Evolutionary conservation across 2,329 filamentous ascomycete species (phyloP), one percentile per base, ranked within the genome.

Genomic region (Colletotrichum sublineola): DNA sequence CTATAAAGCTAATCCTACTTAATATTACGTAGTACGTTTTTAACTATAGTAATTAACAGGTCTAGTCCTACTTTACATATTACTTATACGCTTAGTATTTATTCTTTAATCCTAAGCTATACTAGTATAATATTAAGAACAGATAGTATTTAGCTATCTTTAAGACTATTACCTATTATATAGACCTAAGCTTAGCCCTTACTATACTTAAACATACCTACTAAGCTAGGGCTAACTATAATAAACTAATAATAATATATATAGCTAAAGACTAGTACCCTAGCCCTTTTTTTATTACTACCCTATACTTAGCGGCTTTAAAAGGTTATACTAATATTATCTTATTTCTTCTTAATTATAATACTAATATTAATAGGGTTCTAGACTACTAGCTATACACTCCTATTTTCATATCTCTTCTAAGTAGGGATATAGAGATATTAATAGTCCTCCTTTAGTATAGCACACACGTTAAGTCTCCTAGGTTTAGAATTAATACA

Each of bases 81-180:
- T 68, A 4, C 57, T 68, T 8, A 1, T 5, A 6, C 3, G 5
- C 18, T 12, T 68, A 3, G 58, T 8, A 68, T 63, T 62, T 8
- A 5, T 68, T 68, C 48, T 68, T 68, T 6, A 68, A 68, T 29
- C 20, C 36, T 3, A 62, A 68, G 31, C 20, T 68, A n/a, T 68
- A 68, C 38, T 1, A 5, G 38, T 6, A 68, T 12, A 12, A 68
- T 63, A 6, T 68, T 2, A 68, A 20, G 33, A 56, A 1, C 0
- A 1, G 31, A 1, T 1, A 63, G 9, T 57, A 63, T 50, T 68
- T n/a, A 0, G n/a, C 66, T 6, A 3, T 68, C 1, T 68, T 62
- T 5, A 63, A 56, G 20, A 68, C 5, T 0, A 68, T 68, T 68
- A 3, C 52, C 1, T 33, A 63, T 15, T 68, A 9, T 2, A 68